Base-by-base conservation (phyloP, 352 stramenopile genomes). In the Phytopythium aichiense region DNA sequence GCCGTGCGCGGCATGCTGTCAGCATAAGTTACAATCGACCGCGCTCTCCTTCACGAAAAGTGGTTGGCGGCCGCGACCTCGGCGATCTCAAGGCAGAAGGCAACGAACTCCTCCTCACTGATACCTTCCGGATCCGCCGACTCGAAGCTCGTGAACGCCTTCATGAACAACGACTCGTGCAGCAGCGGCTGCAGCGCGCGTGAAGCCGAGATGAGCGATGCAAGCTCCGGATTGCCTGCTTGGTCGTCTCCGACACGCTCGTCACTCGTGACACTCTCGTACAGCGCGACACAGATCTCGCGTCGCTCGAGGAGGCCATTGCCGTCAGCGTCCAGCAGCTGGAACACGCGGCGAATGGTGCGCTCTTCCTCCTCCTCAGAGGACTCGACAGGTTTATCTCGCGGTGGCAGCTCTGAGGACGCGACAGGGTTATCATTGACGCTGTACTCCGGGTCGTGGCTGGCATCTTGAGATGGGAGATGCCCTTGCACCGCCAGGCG, bases 41-140 rank as follows among this genome's bases (percentile, higher is more conserved):
- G 4, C 18, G 16, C n/a, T 23, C 20, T 15, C 2, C 2, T 59
- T 59, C 37, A 59, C 8, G 59, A 52, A 63, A 76, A 64, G 46
- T 69, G 66, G 46, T 76, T 76, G 28, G 49, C 56, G 22, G 66
- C 66, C 38, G 69, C 66, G 28, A 76, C 63, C 7, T 71, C 60
- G 2, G 81, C 83, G 28, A 83, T 87, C 56, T 92, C 83, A 2
- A 89, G 67, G 48, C 83, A 92, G 33, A 92, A 91, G 31, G 68
- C 70, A 15, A 92, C 77, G 66, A 92, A 92, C 22, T 92, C 83
- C 46, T 89, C 76, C 25, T 84, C 71, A 7, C 61, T 78, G 54
- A 92, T 92, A 1, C 83, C 83, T 7, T 73, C 73, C 13, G 69
- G 70, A 46, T 90, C 77, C 28, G 76, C 50, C 4, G 83, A 74